Percentiles rank a stretch among this genome's conserved stretches.
These are phyloP conservation scores for Phytopythium aichiense DNA, from an alignment of 352 stramenopile genomes.

Conservation along the genomic window DNA sequence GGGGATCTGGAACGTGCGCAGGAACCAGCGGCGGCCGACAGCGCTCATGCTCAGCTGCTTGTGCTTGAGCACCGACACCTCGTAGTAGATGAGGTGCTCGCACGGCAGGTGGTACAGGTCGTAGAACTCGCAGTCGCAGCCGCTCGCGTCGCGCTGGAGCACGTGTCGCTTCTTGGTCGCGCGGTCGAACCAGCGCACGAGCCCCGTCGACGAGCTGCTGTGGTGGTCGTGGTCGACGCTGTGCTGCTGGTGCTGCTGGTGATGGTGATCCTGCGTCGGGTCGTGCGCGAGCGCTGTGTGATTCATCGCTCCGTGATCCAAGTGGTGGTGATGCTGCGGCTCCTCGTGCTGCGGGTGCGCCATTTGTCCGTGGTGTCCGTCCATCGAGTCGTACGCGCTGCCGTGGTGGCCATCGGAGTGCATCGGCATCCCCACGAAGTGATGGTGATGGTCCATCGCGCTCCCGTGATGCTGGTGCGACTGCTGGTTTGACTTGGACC, in stretches of 20 bases:
- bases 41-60: constrained; percentile 63
- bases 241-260: neutral
- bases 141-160: constrained; percentile 51
- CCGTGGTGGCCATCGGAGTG: neutral
- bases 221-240: neutral
- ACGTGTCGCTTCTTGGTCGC: constrained; percentile 56
- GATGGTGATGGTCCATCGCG: constrained; percentile 3
- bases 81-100: constrained; percentile 74
- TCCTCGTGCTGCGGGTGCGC: neutral
- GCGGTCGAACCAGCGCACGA: constrained; percentile 52
- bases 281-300: neutral
- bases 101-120: constrained; percentile 60
- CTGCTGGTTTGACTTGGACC: constrained; percentile 6
- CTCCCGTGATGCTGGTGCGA: neutral
- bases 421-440: constrained; percentile 1
- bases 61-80: constrained; percentile 55
- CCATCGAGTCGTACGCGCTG: constrained; percentile 4
- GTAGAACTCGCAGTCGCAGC: constrained; percentile 68
- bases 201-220: constrained; percentile 10
- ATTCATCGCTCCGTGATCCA: neutral
- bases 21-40: constrained; percentile 55
- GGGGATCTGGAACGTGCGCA: constrained; percentile 62
- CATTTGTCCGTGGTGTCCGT: neutral
- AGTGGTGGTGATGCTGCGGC: constrained; percentile 1
- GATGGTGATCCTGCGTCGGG: neutral